Percentiles rank a stretch among this genome's conserved stretches.
These are phyloP conservation scores for Diaporthe ampelina DNA, from an alignment of 2,329 filamentous ascomycete genomes.

Conservation along the genomic window DNA sequence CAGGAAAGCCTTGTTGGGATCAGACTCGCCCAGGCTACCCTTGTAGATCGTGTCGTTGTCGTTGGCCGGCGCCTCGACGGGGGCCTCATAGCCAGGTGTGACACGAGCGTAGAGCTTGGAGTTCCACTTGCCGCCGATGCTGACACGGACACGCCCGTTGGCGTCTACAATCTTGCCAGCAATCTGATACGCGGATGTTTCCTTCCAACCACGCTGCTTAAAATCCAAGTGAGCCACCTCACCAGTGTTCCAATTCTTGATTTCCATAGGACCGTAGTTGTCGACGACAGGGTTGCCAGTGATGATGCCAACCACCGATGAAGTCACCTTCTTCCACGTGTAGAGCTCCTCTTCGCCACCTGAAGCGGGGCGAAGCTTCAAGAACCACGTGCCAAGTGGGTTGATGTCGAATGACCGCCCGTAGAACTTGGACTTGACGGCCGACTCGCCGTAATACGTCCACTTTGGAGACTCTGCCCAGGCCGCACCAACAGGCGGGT, in stretches of 20 bases:
- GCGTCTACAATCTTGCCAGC: slow-evolving; percentile 87
- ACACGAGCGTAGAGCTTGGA: slow-evolving; percentile 95
- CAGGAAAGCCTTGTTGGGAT: slow-evolving; percentile 83
- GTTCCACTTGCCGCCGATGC: slow-evolving; percentile 95
- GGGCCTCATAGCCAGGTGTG: slow-evolving; percentile 89
- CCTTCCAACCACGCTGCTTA: slow-evolving; percentile 96
- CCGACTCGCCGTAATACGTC: slow-evolving; percentile 98
- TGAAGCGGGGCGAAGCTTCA: slow-evolving; percentile 81
- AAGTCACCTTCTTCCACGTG: slow-evolving; percentile 99
- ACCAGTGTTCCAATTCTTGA: slow-evolving; percentile 97
- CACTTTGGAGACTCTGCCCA: slow-evolving; percentile 93
- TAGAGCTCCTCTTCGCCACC: slow-evolving; percentile 89
- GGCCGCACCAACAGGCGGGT: slow-evolving; percentile 93
- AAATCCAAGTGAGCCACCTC: slow-evolving; percentile 93
- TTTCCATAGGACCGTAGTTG: slow-evolving; percentile 96
- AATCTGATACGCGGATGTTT: slow-evolving; percentile 90
- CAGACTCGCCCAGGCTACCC: slow-evolving; percentile 65
- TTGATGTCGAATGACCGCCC: slow-evolving; percentile 98
- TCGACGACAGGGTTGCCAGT: slow-evolving; percentile 97
- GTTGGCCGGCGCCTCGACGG: slow-evolving; percentile 70
- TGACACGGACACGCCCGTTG: slow-evolving; percentile 85
- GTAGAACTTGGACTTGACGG: slow-evolving; percentile 96
- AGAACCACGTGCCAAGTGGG: slow-evolving; percentile 96
- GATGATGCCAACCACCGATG: slow-evolving; percentile 97
- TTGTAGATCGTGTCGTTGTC: slow-evolving; percentile 51